phyloP scores from a whole-genome alignment of 1,284 basidiomycete species.

The Puccinia polysora region DNA sequence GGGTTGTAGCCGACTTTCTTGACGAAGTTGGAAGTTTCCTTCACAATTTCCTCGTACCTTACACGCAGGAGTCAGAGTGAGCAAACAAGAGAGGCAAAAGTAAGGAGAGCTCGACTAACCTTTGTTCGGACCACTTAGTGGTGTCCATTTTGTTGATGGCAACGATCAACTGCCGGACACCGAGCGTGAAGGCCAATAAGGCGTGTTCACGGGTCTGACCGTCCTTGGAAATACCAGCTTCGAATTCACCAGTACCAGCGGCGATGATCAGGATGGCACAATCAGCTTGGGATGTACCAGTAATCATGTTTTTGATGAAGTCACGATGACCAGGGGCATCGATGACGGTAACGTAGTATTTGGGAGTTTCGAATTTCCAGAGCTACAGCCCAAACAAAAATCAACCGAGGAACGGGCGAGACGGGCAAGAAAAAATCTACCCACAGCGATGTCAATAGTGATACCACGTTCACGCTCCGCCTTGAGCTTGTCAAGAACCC shows the following conservation, averaged over 20 bases:
- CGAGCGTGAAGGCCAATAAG: conserved; percentile 98
- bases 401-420: conserved; percentile 1
- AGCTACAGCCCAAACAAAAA: conserved; percentile 54
- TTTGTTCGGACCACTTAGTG: conserved; percentile 61
- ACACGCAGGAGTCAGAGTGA: conserved; percentile 51
- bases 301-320: conserved; percentile 99
- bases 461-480: conserved; percentile 99
- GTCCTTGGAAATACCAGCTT: conserved; percentile 99
- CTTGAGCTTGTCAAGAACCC: conserved; percentile 99
- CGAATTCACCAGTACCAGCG: conserved; percentile 98
- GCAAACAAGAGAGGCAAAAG: conserved; percentile 55
- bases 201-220: conserved; percentile 99
- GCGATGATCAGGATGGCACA: conserved; percentile 99
- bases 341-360: conserved; percentile 67
- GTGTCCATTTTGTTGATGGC: conserved; percentile 99
- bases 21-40: conserved; percentile 98
- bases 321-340: conserved; percentile 99
- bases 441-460: conserved; percentile 92
- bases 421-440: neutral
- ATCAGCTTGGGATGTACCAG: conserved; percentile 99
- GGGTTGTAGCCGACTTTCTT: conserved; percentile 99
- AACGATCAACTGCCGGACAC: conserved; percentile 99
- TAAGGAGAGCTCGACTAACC: conserved; percentile 9
- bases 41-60: conserved; percentile 99
- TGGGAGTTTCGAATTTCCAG: conserved; percentile 83